A percentile compares a stretch with the other conserved stretches of the same genome.
Conservation (phyloP, 78 protist genomes). For the Dictyostelium discoideum region DNA sequence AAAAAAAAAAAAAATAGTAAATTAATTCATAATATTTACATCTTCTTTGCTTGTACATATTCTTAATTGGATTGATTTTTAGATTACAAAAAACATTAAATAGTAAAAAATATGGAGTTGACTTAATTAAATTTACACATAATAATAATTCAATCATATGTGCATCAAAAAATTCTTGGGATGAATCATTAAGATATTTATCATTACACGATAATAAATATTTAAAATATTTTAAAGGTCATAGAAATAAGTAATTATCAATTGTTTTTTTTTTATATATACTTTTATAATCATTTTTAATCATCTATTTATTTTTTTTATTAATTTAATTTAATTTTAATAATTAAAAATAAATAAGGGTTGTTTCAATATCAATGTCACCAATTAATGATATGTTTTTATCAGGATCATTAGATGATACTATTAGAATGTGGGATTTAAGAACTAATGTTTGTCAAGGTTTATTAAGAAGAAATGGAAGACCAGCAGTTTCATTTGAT, state of each 20-base stretch:
- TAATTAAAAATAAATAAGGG: constrained; percentile 17
- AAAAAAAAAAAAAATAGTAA: neutral
- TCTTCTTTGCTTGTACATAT: too few relatives aligned
- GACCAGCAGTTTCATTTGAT: constrained; percentile 81
- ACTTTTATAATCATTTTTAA: neutral
- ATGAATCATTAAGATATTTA: constrained; percentile 85
- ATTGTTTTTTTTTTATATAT: too few relatives aligned
- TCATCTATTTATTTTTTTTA: too few relatives aligned
- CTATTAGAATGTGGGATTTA: constrained; percentile 90
- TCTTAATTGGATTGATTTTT: neutral
- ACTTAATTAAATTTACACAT: constrained; percentile 81
- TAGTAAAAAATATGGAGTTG: constrained; percentile 87
- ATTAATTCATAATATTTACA: neutral
- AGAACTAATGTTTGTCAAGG: constrained; percentile 84
- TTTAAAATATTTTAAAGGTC: constrained; percentile 90
- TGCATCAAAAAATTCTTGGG: constrained; percentile 89
- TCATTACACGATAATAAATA: constrained; percentile 90
- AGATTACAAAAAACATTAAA: constrained; percentile 67
- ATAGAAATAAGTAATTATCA: constrained; percentile 74
- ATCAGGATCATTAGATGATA: constrained; percentile 82
- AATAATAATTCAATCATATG: constrained; percentile 70
- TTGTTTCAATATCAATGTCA: constrained; percentile 83
- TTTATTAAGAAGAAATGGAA: constrained; percentile 48
- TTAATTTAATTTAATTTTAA: too few relatives aligned
- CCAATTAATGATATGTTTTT: constrained; percentile 83